Conservation (phyloP, 495 filamentous ascomycete genomes). For the Trichoderma reesei region DNA sequence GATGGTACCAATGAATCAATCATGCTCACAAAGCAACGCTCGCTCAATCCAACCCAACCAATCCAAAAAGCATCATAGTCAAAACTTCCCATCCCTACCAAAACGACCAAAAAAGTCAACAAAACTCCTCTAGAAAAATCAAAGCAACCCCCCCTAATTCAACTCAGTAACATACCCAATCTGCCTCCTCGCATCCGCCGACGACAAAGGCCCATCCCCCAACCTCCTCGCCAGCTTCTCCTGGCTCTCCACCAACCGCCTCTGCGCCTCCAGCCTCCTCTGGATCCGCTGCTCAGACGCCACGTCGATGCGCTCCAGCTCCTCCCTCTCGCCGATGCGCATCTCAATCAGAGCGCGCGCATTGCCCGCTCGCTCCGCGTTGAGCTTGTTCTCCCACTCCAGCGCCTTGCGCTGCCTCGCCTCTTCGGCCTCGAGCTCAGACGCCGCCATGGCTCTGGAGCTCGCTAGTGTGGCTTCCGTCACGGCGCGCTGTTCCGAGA, state of each 20-base stretch:
- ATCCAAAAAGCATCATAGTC: neutral
- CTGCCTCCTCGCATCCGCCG: constrained; percentile 25
- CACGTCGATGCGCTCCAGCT: constrained; percentile 30
- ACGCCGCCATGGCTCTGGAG: constrained; percentile 28
- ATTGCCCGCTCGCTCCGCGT: constrained; percentile 26
- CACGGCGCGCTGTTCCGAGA: constrained; percentile 22
- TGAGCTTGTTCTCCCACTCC: constrained; percentile 28
- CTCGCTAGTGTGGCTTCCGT: constrained; percentile 30
- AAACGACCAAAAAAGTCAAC: neutral
- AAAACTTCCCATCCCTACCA: neutral
- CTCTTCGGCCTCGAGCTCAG: constrained; percentile 29
- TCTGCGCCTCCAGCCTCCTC: constrained; percentile 32
- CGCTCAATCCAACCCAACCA: no score
- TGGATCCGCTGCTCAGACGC: constrained; percentile 26
- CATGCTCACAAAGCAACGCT: no score
- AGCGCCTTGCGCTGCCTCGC: constrained; percentile 24
- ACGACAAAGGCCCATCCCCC: constrained; percentile 19
- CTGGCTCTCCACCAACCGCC: constrained; percentile 37
- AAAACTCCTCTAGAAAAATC: neutral
- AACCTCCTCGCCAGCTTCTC: constrained; percentile 29
- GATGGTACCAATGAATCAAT: no score
- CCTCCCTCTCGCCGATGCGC: constrained; percentile 32
- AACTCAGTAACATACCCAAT: constrained; percentile 34
- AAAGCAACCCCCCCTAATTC: neutral
- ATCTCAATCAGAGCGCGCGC: constrained; percentile 31